Percentiles rank a stretch among this genome's conserved stretches.
Conservation (phyloP, 345 rosid genomes). For the Gynandropsis gynandra region DNA sequence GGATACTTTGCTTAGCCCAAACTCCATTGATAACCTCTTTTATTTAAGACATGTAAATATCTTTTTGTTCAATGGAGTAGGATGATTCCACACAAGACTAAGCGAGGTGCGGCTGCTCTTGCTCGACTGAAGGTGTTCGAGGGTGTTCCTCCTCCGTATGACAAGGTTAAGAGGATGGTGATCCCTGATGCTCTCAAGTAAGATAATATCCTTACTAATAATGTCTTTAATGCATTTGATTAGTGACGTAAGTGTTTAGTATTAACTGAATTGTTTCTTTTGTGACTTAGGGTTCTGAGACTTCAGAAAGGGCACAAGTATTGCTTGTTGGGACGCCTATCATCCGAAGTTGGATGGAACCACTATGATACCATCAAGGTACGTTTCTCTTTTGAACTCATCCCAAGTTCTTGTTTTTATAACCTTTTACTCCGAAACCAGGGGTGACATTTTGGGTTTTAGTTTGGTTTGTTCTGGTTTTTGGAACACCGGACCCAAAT, state of each 20-base stretch:
- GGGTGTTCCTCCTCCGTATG: slow-evolving; percentile 60
- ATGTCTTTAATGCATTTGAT: not conserved
- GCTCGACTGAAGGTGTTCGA: slow-evolving; percentile 51
- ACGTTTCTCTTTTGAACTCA: slow-evolving; percentile 1
- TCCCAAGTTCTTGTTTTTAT: too few species aligned
- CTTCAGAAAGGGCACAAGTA: slow-evolving; percentile 62
- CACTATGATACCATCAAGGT: slow-evolving; percentile 58
- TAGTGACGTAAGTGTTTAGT: not conserved
- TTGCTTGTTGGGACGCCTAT: slow-evolving; percentile 49
- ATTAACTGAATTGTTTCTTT: not conserved
- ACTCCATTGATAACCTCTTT: too few species aligned
- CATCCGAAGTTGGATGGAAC: slow-evolving; percentile 71
- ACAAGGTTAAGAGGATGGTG: slow-evolving; percentile 62
- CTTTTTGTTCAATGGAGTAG: slow-evolving; percentile 23
- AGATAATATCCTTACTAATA: slow-evolving; percentile 11
- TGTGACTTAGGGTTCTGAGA: slow-evolving; percentile 50
- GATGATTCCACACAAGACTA: slow-evolving; percentile 76
- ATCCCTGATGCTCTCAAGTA: slow-evolving; percentile 65
- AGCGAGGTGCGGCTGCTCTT: slow-evolving; percentile 56
- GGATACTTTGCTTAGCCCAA: too few species aligned
- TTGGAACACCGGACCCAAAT: too few species aligned
- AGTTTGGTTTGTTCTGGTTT: too few species aligned
- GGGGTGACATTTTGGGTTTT: too few species aligned
- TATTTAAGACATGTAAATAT: not conserved
- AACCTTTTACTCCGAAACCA: too few species aligned